A percentile compares a stretch with the other conserved stretches of the same genome.
phyloP scores from a whole-genome alignment of 768 basidiomycete genomes.

The Kwoniella dendrophila region DNA sequence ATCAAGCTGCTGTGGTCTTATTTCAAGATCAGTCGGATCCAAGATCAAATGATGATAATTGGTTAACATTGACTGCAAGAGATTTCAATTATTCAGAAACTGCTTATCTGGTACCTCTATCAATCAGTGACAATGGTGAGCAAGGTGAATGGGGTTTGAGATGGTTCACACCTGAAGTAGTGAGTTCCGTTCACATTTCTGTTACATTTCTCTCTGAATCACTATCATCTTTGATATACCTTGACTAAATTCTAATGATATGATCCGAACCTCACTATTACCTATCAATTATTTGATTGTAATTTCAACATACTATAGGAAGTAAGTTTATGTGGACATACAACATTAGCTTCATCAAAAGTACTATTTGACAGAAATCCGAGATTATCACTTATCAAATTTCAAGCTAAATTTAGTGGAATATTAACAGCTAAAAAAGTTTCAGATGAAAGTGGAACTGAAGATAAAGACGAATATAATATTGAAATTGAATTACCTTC shows the following conservation, averaged over 20 bases:
- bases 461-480: too few relatives aligned
- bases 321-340: conserved; percentile 40
- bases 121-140: background rate
- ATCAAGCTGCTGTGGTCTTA: conserved; percentile 41
- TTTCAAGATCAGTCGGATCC: conserved; percentile 15
- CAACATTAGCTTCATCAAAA: conserved; percentile 34
- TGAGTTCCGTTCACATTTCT: too few relatives aligned
- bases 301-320: conserved; percentile 22
- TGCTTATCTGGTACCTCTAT: conserved; percentile 30
- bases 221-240: too few relatives aligned
- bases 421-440: conserved; percentile 18
- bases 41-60: conserved; percentile 22
- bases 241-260: too few relatives aligned
- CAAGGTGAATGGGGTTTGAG: conserved; percentile 31
- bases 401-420: conserved; percentile 30
- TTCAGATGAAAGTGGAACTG: too few relatives aligned
- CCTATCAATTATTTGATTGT: background rate
- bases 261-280: background rate
- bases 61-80: conserved; percentile 20
- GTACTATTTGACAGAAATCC: conserved; percentile 34
- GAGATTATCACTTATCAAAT: conserved; percentile 1
- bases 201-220: too few relatives aligned
- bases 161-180: conserved; percentile 38
- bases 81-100: conserved; percentile 43
- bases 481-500: conserved; percentile 30